phyloP scores from a whole-genome alignment of 495 filamentous ascomycete genomes.

The Neurospora sublineolata region DNA sequence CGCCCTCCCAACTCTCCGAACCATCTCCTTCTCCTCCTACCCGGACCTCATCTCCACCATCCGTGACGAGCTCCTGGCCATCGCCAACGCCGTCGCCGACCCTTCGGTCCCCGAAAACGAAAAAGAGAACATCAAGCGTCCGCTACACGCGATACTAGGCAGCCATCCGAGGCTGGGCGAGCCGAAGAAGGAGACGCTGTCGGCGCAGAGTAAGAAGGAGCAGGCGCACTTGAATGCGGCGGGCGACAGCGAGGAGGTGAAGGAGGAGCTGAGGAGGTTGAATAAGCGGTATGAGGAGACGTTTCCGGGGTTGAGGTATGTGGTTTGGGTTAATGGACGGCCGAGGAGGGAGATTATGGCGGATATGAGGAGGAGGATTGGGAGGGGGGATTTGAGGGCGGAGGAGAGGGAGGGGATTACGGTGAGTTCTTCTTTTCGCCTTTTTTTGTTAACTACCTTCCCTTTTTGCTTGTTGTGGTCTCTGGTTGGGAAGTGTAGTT shows the following conservation, averaged over 20 bases:
- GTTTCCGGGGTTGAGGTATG: conserved; percentile 81
- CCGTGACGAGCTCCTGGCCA: conserved; percentile 48
- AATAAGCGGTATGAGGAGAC: conserved; percentile 72
- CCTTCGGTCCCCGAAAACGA: conserved; percentile 4
- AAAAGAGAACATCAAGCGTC: background rate
- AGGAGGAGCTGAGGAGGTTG: conserved; percentile 45
- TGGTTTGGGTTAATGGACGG: conserved; percentile 87
- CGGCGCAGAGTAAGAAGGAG: conserved; percentile 63
- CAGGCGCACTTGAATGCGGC: conserved; percentile 56
- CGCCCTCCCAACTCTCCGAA: conserved; percentile 51
- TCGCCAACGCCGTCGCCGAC: conserved; percentile 7
- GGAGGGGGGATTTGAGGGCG: conserved; percentile 47
- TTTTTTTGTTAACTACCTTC: background rate
- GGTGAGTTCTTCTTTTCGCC: conserved; percentile 34
- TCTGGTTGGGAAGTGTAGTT: too few relatives aligned
- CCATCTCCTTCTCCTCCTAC: conserved; percentile 44
- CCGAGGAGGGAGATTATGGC: conserved; percentile 62
- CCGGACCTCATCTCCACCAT: conserved; percentile 16
- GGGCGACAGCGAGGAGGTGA: conserved; percentile 29
- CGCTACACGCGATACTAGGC: conserved; percentile 56
- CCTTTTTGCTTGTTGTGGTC: background rate
- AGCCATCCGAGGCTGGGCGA: conserved; percentile 82
- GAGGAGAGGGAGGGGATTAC: conserved; percentile 69
- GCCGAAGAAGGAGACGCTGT: conserved; percentile 46
- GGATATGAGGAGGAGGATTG: conserved; percentile 73